Base-by-base conservation (phyloP, 306 rosid genomes). In the Pueraria montana region DNA sequence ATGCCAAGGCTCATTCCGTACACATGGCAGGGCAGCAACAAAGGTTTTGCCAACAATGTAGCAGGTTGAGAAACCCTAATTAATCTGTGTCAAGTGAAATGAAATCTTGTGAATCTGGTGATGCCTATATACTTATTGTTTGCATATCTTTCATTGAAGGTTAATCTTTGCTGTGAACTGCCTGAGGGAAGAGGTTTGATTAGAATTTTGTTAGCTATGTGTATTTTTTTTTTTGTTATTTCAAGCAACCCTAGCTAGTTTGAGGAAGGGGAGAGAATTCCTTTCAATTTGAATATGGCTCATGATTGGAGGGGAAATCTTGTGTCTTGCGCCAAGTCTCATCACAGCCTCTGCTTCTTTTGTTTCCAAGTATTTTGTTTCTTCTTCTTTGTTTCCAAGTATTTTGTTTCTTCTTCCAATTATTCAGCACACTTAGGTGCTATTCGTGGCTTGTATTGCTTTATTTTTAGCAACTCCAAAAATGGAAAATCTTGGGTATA, bases 11-110 rank as follows among this genome's bases (percentile, higher is more conserved):
- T 80, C 69, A 84, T 55, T 46, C 40, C 65, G 97, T 91, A 83
- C 53, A 40, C 36, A 68, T 94, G 45, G 82, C 78, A 26, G 98
- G 90, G n/a, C 46, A 50, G 50, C 89, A 71, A 6, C 93, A 94
- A 79, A 90, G 99, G 49, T 96, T 96, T 87, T 96, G 99, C 84
- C 99, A 96, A 86, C 99, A 96, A 92, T 94, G 99, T 65, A 96
- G 99, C 96, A 91, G 98, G 99, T 84, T 88, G 6, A 20, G 21
- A 84, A 92, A 92, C 95, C 96, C 97, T 91, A 92, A 77, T 77
- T 89, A 92, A 77, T 77, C 70, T 80, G 6, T 55, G 40, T 77
- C 1, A 6, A 71, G 3, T 75, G 32, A 18, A 34, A 67, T 5
- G 5, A 5, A 17, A 17, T 50, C 72, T 9, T 30, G 9, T 52